Conservation (phyloP, 192 early-diverging fungal genomes). For the Umbelopsis sp. region DNA sequence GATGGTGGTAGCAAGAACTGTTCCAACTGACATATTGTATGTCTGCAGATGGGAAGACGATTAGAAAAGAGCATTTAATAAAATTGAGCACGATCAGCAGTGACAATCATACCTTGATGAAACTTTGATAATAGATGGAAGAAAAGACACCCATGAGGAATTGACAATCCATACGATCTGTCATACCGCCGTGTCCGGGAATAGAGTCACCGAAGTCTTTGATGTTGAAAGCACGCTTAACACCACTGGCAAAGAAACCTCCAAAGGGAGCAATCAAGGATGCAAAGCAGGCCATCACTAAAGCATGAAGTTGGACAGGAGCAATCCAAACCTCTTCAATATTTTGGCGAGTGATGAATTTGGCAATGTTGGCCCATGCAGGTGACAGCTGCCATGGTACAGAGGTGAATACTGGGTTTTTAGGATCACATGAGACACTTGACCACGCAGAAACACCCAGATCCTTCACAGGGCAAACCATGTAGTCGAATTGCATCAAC, state of each 20-base stretch:
- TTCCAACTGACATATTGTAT: constrained; percentile 26
- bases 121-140: constrained; percentile 87
- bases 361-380: constrained; percentile 4
- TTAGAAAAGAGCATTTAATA: background rate
- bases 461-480: constrained; percentile 65
- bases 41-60: constrained; percentile 7
- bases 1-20: constrained; percentile 27
- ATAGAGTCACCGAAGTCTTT: constrained; percentile 98
- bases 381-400: constrained; percentile 35
- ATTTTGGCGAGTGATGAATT: constrained; percentile 27
- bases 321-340: constrained; percentile 69
- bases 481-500: constrained; percentile 56
- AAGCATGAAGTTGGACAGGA: constrained; percentile 86
- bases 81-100: background rate
- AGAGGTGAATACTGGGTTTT: constrained; percentile 58
- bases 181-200: constrained; percentile 96
- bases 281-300: constrained; percentile 89
- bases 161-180: constrained; percentile 98
- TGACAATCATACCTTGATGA: constrained; percentile 65
- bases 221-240: constrained; percentile 96
- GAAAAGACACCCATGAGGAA: constrained; percentile 96
- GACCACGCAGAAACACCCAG: constrained; percentile 51
- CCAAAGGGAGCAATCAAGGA: constrained; percentile 97
- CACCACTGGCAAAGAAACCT: constrained; percentile 96
- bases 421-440: constrained; percentile 53